These are phyloP conservation scores for Ceratocystis diversiconidia DNA, from an alignment of 2,329 filamentous ascomycete genomes.

Conservation along the genomic window DNA sequence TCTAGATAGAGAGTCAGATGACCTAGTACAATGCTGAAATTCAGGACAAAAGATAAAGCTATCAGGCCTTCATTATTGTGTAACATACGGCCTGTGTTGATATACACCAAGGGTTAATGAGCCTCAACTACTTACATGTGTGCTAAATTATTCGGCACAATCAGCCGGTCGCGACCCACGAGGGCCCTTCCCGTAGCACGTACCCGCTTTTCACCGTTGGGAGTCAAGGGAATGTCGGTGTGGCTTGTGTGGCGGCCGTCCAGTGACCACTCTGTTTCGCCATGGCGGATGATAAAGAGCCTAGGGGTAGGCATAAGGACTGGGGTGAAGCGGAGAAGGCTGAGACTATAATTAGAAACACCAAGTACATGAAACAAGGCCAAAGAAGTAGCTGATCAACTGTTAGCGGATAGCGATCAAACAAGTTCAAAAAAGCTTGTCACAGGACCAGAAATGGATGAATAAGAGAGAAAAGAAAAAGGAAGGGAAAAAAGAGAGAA, in stretches of 20 bases:
- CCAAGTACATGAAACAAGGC: not conserved
- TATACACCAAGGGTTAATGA: too few species aligned
- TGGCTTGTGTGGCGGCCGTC: slow-evolving; percentile 71
- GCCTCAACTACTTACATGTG: slow-evolving; percentile 51
- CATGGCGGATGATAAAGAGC: slow-evolving; percentile 74
- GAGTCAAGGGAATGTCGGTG: slow-evolving; percentile 75
- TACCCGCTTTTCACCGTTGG: slow-evolving; percentile 64
- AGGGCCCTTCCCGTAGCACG: slow-evolving; percentile 67
- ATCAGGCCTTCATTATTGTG: too few species aligned
- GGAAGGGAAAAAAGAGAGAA: not conserved
- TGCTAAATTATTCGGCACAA: slow-evolving; percentile 65
- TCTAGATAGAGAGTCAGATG: slow-evolving; percentile 25
- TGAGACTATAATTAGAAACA: slow-evolving; percentile 1
- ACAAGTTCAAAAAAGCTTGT: not conserved
- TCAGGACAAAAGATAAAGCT: not conserved
- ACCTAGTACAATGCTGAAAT: not conserved
- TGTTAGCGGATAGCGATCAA: not conserved
- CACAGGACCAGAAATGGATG: not conserved
- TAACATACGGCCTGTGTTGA: too few species aligned
- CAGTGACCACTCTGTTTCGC: slow-evolving; percentile 91
- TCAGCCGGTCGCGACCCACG: slow-evolving; percentile 69
- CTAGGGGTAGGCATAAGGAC: slow-evolving; percentile 43
- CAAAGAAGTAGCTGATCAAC: not conserved
- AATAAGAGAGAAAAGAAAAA: not conserved
- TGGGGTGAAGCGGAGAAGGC: not conserved